These are phyloP conservation scores for Cystoderma amianthinum DNA, from an alignment of 768 basidiomycete species.

Conservation along the genomic window DNA sequence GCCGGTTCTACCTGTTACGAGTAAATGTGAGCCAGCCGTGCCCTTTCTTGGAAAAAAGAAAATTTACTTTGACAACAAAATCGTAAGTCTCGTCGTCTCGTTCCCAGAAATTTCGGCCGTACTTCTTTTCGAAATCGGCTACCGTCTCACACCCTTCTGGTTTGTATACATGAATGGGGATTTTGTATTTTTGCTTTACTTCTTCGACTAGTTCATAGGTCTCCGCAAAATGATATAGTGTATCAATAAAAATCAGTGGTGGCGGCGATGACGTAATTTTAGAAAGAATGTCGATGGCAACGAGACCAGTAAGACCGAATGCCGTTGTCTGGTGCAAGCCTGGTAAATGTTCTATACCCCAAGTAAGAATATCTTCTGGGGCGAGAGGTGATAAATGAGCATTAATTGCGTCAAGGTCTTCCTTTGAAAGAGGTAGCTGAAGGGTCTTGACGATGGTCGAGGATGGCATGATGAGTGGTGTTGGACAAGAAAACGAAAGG, in stretches of 20 bases:
- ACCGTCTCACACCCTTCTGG: constrained; percentile 66
- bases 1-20: constrained; percentile 81
- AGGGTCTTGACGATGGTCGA: constrained; percentile 30
- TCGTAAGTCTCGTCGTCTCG: constrained; percentile 85
- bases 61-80: constrained; percentile 78
- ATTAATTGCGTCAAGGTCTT: constrained; percentile 66
- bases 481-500: constrained; percentile 5
- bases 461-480: constrained; percentile 10
- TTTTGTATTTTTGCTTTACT: constrained; percentile 71
- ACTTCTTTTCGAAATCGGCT: constrained; percentile 70
- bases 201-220: constrained; percentile 85
- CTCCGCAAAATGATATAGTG: constrained; percentile 92
- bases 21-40: not conserved
- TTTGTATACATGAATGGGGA: constrained; percentile 68
- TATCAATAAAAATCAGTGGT: constrained; percentile 94
- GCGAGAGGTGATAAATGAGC: constrained; percentile 59
- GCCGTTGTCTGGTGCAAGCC: constrained; percentile 91
- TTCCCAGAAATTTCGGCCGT: constrained; percentile 85
- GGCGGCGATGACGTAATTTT: constrained; percentile 63
- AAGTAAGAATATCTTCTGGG: constrained; percentile 80
- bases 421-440: constrained; percentile 47
- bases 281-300: constrained; percentile 91
- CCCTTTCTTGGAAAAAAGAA: not conserved
- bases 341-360: constrained; percentile 79
- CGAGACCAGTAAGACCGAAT: constrained; percentile 92